A percentile compares a stretch with the other conserved stretches of the same genome.
Conservation (phyloP, 768 basidiomycete genomes). For the Austroboletus festivus region DNA sequence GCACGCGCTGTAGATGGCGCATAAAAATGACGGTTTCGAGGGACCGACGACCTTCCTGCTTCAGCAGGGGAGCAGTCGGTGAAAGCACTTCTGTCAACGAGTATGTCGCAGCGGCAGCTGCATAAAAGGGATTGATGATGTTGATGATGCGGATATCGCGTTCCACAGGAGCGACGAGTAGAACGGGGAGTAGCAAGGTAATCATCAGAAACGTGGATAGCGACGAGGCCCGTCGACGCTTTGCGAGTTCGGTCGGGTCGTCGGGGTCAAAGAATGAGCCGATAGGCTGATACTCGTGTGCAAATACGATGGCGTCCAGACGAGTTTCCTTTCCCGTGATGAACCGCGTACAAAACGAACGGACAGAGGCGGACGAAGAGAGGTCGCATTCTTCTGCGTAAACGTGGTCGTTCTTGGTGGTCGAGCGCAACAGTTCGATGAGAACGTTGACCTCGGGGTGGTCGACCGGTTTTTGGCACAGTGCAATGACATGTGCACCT, state of each 20-base stretch:
- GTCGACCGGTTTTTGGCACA: conserved; percentile 57
- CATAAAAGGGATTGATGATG: conserved; percentile 86
- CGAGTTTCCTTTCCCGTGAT: conserved; percentile 60
- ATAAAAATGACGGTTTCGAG: conserved; percentile 62
- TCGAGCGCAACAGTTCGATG: conserved; percentile 61
- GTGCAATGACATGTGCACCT: conserved; percentile 78
- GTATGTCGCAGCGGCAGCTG: conserved; percentile 61
- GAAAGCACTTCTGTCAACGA: conserved; percentile 26
- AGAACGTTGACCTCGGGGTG: conserved; percentile 51
- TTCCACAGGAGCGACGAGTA: conserved; percentile 82
- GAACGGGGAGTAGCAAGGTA: conserved; percentile 73
- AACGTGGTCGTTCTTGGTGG: conserved; percentile 72
- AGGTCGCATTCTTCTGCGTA: conserved; percentile 80
- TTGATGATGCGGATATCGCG: conserved; percentile 88
- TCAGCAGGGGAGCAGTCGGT: conserved; percentile 35
- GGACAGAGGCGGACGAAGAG: conserved; percentile 60
- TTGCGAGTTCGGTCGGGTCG: conserved; percentile 32
- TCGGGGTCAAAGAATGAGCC: conserved; percentile 42
- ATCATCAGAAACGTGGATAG: conserved; percentile 75
- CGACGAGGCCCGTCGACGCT: conserved; percentile 45
- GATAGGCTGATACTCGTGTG: conserved; percentile 71
- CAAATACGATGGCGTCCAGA: conserved; percentile 75
- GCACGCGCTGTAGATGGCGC: conserved; percentile 77
- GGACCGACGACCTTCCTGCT: conserved; percentile 63
- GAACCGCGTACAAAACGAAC: conserved; percentile 67